Conservation (phyloP, 2,329 filamentous ascomycete species). For the Boeremia exigua region DNA sequence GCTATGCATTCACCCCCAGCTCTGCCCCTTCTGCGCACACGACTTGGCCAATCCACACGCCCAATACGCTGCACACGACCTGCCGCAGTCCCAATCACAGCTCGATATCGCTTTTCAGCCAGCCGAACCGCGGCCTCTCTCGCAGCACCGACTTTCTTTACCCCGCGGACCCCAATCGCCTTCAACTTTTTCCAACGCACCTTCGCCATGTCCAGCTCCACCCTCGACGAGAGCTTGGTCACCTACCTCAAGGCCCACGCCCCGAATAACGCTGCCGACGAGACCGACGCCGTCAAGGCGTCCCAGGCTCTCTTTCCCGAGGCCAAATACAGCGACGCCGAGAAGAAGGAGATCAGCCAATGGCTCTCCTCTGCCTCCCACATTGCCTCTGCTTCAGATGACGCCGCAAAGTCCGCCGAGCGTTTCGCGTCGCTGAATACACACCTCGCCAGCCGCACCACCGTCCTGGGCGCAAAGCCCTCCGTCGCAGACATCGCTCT, state of each 20-base stretch:
- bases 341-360: conserved; percentile 86
- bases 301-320: conserved; percentile 70
- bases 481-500: conserved; percentile 85
- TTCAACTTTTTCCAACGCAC: conserved; percentile 39
- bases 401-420: conserved; percentile 62
- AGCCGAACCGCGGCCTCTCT: conserved; percentile 16
- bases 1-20: conserved; percentile 31
- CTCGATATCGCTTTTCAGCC: conserved; percentile 11
- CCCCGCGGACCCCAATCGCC: conserved; percentile 37
- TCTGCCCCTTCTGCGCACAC: conserved; percentile 31
- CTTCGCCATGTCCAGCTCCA: conserved; percentile 43
- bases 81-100: conserved; percentile 3
- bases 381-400: conserved; percentile 66
- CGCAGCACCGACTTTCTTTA: conserved; percentile 37
- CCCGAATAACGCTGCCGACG: conserved; percentile 45
- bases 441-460: conserved; percentile 87
- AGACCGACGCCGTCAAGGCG: conserved; percentile 50
- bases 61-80: conserved; percentile 14
- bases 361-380: conserved; percentile 82
- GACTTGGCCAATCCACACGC: conserved; percentile 26
- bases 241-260: conserved; percentile 47
- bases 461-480: conserved; percentile 86
- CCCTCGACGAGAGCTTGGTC: conserved; percentile 44
- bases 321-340: conserved; percentile 74
- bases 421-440: conserved; percentile 82